Percentiles rank a stretch among this genome's conserved stretches.
Evolutionary conservation across 768 basidiomycete species (phyloP).

Genomic region (Exsudoporus frostii): DNA sequence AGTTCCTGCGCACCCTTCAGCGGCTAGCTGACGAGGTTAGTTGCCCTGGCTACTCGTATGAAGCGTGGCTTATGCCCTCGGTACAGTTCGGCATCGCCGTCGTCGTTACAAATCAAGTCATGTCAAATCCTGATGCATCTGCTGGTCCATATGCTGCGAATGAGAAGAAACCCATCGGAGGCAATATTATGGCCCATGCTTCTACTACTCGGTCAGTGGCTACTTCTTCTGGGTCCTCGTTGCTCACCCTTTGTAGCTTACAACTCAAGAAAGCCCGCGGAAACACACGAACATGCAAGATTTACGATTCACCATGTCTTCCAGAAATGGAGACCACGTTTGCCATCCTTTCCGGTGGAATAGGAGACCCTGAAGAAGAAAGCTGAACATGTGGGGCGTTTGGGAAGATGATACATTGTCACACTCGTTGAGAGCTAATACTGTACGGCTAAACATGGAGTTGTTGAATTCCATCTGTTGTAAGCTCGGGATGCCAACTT

Average conservation of each 20-base stretch:
- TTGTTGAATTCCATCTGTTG: slow-evolving; percentile 13
- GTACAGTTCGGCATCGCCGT: slow-evolving; percentile 93
- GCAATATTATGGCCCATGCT: slow-evolving; percentile 99
- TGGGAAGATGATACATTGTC: neutral
- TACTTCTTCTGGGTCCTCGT: neutral
- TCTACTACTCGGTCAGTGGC: slow-evolving; percentile 82
- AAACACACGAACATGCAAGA: slow-evolving; percentile 90
- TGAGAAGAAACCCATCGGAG: slow-evolving; percentile 98
- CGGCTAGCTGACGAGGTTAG: slow-evolving; percentile 93
- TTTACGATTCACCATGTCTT: slow-evolving; percentile 96
- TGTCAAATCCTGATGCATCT: slow-evolving; percentile 96
- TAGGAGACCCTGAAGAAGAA: slow-evolving; percentile 93
- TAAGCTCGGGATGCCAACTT: slow-evolving; percentile 1
- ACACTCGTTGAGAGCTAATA: neutral
- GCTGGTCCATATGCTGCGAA: slow-evolving; percentile 86
- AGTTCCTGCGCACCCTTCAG: slow-evolving; percentile 90
- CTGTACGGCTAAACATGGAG: slow-evolving; percentile 5
- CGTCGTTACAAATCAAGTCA: slow-evolving; percentile 96
- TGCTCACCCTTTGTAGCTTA: slow-evolving; percentile 45
- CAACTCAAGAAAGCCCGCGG: slow-evolving; percentile 92
- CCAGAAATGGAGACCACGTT: slow-evolving; percentile 97
- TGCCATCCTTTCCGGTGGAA: slow-evolving; percentile 87
- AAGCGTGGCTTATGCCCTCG: slow-evolving; percentile 6
- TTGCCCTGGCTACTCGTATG: slow-evolving; percentile 5
- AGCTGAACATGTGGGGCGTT: slow-evolving; percentile 31